These are phyloP conservation scores for Cercophora samala DNA, from an alignment of 495 filamentous ascomycete genomes.

Conservation along the genomic window DNA sequence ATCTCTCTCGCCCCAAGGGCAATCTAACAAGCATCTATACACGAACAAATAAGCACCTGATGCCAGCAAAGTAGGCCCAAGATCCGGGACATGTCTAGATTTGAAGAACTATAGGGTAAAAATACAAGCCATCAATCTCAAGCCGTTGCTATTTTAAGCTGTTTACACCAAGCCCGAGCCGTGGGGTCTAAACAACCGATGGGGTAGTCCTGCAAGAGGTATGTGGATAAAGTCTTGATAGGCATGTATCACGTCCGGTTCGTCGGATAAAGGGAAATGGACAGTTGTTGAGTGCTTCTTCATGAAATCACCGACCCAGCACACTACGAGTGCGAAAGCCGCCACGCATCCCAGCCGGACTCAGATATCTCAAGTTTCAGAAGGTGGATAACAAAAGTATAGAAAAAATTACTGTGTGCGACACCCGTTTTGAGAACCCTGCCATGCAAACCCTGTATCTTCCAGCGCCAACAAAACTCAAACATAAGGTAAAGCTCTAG, in stretches of 20 bases:
- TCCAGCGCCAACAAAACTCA: neutral
- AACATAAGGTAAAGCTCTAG: neutral
- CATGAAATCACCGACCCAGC: neutral
- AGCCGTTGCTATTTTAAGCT: slow-evolving; percentile 11
- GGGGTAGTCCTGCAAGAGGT: neutral
- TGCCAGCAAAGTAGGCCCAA: neutral
- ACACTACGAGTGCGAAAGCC: too few relatives aligned
- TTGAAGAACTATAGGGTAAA: neutral
- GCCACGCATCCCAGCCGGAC: neutral
- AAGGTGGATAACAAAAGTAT: neutral
- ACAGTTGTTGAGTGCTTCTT: neutral
- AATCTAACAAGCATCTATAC: neutral
- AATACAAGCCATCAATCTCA: neutral
- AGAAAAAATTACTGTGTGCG: neutral
- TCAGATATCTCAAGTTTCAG: neutral
- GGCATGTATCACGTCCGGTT: neutral
- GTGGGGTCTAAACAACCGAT: slow-evolving; percentile 3
- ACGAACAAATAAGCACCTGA: neutral
- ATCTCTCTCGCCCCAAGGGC: too few relatives aligned
- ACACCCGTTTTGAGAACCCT: neutral
- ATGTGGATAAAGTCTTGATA: slow-evolving; percentile 5
- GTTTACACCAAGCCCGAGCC: slow-evolving; percentile 5
- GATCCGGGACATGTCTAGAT: neutral
- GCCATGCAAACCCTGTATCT: neutral
- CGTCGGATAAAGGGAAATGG: neutral